Evolutionary conservation across 352 stramenopile species (phyloP).

Genomic region (Globisporangium irregulare): DNA sequence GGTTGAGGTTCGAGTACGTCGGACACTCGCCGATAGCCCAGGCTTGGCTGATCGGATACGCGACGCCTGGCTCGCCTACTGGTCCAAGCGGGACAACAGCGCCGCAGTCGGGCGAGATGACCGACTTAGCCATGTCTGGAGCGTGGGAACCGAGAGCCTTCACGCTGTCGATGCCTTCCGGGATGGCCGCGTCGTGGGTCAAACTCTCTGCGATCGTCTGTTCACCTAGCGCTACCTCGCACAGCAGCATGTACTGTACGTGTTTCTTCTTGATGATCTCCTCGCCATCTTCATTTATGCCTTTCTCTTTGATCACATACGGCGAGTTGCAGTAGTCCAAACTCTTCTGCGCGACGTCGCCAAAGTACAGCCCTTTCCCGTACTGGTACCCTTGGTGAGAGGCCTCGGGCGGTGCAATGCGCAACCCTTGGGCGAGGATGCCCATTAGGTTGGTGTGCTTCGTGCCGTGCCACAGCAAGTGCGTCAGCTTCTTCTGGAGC

Average conservation of each 20-base stretch:
- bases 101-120: conserved; percentile 4
- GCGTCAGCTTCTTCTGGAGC: conserved; percentile 32
- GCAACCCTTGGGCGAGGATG: conserved; percentile 76
- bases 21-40: conserved; percentile 1
- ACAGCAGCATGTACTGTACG: conserved; percentile 41
- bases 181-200: neutral
- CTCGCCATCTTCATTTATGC: neutral
- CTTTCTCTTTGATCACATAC: conserved; percentile 42
- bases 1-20: neutral
- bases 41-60: conserved; percentile 1
- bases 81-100: conserved; percentile 2
- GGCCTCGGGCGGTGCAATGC: conserved; percentile 77
- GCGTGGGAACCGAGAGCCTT: neutral
- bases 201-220: neutral
- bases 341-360: conserved; percentile 65
- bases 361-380: conserved; percentile 87
- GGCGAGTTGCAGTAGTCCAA: conserved; percentile 55
- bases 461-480: conserved; percentile 83
- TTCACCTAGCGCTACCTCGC: conserved; percentile 55
- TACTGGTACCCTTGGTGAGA: conserved; percentile 74
- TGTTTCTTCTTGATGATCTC: neutral
- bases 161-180: neutral
- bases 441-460: conserved; percentile 75
- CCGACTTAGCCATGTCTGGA: neutral
- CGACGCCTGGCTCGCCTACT: conserved; percentile 3